Base-by-base conservation (phyloP, 2,329 filamentous ascomycete species). In the Trichoderma atroviride region DNA sequence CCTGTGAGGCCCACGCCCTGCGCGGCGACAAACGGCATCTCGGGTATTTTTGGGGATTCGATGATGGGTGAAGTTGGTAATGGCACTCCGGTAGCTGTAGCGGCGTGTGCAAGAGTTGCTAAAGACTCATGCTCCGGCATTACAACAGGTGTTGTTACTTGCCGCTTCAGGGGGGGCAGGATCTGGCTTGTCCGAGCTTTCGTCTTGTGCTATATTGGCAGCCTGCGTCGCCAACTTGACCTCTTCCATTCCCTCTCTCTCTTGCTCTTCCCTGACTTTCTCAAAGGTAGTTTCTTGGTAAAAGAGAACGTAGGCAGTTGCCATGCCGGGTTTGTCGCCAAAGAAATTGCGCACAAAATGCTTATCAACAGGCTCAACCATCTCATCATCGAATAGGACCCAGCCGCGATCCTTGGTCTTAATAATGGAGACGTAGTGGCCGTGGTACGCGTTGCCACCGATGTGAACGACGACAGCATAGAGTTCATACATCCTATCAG, bases 391-490 rank as follows among this genome's bases (percentile, higher is more conserved):
- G 75, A 99, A 99, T 6, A 99, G 83, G 53, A 99, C 83, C 96
- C 96, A 99, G 33, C 96, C 96, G 65, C 93, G 89, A 77, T 98
- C 96, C 76, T 96, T 91, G 0, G 96, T 98, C 81, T 99, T 99
- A 83, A 99, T 94, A 67, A 99, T 96, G 5, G 94, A 94, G 37
- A 99, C 94, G 75, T 99, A 99, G 79, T 99, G 96, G 4, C 96
- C 96, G 77, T 99, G 96, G 76, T 97, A 97, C 5, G 96, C 95
- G 27, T 97, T 96, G 60, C 94, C 94, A 65, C 96, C 96, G 72
- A 99, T 98, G 76, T 99, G 96, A 27, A 99, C 93, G 11, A 99
- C 94, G 4, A 99, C 94, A 0, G 95, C 96, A 76, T 99, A 99
- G 1, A 99, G 84, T 83, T 99, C 96, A 79, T 99, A 99, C 47